A percentile compares a stretch with the other conserved stretches of the same genome.
phyloP scores from a whole-genome alignment of 345 rosid genomes.

The rapeseed (Brassica napus) region DNA sequence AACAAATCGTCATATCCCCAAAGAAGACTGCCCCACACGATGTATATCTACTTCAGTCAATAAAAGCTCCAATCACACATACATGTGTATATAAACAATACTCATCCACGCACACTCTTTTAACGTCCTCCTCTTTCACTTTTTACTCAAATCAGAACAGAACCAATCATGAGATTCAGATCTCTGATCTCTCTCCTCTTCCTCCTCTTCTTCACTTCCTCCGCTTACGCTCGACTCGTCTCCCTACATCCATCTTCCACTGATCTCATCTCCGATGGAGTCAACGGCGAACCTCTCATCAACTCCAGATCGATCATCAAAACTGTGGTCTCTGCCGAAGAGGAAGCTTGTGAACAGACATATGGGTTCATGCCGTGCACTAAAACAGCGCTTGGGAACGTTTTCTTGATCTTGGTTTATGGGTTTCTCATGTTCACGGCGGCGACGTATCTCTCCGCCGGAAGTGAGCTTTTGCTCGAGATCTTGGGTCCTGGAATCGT shows the following conservation, averaged over 20 bases:
- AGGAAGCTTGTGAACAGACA: slow-evolving; percentile 73
- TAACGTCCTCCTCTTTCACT: slow-evolving; percentile 30
- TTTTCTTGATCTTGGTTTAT: slow-evolving; percentile 73
- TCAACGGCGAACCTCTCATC: slow-evolving; percentile 20
- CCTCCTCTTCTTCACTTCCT: slow-evolving; percentile 32
- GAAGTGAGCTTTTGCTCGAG: slow-evolving; percentile 91
- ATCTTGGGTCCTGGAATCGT: slow-evolving; percentile 93
- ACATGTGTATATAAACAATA: background rate
- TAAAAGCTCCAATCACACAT: background rate
- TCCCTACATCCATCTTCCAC: slow-evolving; percentile 20
- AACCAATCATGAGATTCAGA: slow-evolving; percentile 36
- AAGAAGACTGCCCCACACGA: slow-evolving; percentile 32
- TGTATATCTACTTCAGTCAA: background rate
- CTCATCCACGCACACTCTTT: background rate
- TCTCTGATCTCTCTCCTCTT: slow-evolving; percentile 32
- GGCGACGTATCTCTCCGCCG: slow-evolving; percentile 78
- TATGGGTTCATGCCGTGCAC: slow-evolving; percentile 97
- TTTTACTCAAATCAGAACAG: background rate
- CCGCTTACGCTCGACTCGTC: slow-evolving; percentile 48
- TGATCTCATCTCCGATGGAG: slow-evolving; percentile 66
- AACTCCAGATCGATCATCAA: slow-evolving; percentile 20
- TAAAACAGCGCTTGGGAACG: slow-evolving; percentile 66
- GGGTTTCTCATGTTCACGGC: slow-evolving; percentile 80
- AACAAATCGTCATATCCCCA: slow-evolving; percentile 10
- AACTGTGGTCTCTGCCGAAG: slow-evolving; percentile 27